These are phyloP conservation scores for Trichoderma cornu-damae DNA, from an alignment of 2,329 filamentous ascomycete species.

Conservation along the genomic window DNA sequence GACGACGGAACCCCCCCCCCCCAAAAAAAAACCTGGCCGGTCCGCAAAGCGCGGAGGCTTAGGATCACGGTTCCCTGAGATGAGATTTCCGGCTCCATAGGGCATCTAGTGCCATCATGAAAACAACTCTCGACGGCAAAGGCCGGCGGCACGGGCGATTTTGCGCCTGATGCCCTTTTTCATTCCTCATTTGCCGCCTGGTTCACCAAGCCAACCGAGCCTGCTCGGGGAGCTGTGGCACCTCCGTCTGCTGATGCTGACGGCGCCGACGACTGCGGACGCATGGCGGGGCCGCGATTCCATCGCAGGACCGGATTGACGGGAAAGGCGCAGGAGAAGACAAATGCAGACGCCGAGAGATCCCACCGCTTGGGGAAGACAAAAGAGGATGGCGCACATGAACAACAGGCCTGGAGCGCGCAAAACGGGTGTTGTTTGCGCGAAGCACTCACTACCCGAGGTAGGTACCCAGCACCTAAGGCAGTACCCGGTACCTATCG, in stretches of 20 bases:
- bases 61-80: background rate
- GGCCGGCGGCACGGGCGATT: background rate
- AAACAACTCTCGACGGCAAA: background rate
- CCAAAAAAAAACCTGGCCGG: background rate
- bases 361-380: background rate
- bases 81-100: background rate
- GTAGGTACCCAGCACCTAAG: too few species aligned
- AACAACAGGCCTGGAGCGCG: background rate
- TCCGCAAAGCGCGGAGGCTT: background rate
- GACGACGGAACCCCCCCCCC: too few species aligned
- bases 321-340: slow-evolving; percentile 6
- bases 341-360: background rate
- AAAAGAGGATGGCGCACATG: background rate
- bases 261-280: slow-evolving; percentile 14
- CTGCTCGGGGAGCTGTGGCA: slow-evolving; percentile 2
- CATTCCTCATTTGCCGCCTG: background rate
- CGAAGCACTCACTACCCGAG: too few species aligned
- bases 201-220: background rate
- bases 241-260: slow-evolving; percentile 17
- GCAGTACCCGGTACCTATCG: background rate
- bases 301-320: slow-evolving; percentile 4
- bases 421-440: too few species aligned
- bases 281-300: slow-evolving; percentile 14
- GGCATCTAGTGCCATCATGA: background rate
- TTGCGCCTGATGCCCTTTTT: background rate